A percentile compares a stretch with the other conserved stretches of the same genome.
These are phyloP conservation scores for Saccharomyces hybrid DNA, from an alignment of 1,139 yeast species.

Conservation along the genomic window DNA sequence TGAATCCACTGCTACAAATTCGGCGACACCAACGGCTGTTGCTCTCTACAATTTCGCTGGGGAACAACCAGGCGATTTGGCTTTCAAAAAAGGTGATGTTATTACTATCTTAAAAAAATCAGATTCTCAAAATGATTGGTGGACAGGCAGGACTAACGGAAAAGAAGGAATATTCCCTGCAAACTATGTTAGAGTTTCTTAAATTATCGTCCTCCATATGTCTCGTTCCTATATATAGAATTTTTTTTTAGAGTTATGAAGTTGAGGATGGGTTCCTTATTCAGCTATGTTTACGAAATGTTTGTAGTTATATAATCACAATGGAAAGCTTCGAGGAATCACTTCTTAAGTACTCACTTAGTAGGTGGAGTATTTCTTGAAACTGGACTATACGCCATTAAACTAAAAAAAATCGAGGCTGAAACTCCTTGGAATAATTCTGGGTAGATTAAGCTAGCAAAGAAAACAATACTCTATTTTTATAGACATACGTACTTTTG, in stretches of 20 bases:
- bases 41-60: too few relatives aligned
- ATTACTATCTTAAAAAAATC: too few relatives aligned
- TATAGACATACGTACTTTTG: not conserved
- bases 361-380: not conserved
- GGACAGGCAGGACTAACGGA: too few relatives aligned
- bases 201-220: constrained; percentile 4
- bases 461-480: not conserved
- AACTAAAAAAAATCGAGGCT: not conserved
- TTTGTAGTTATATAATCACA: not conserved
- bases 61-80: too few relatives aligned
- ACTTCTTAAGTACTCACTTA: not conserved
- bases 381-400: not conserved
- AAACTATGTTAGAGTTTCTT: too few relatives aligned
- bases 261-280: not conserved
- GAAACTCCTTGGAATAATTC: not conserved
- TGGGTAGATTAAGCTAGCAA: not conserved
- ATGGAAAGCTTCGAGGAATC: not conserved
- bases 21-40: constrained; percentile 45
- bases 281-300: not conserved
- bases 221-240: not conserved
- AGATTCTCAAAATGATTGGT: too few relatives aligned
- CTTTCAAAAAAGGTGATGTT: too few relatives aligned
- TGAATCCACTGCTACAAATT: constrained; percentile 5
- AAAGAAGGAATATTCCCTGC: too few relatives aligned
- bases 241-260: not conserved